Evolutionary conservation across 441 rosid genomes (phyloP), one percentile per base, ranked within the genome.

Genomic region (Pelargonium fulgidum): DNA sequence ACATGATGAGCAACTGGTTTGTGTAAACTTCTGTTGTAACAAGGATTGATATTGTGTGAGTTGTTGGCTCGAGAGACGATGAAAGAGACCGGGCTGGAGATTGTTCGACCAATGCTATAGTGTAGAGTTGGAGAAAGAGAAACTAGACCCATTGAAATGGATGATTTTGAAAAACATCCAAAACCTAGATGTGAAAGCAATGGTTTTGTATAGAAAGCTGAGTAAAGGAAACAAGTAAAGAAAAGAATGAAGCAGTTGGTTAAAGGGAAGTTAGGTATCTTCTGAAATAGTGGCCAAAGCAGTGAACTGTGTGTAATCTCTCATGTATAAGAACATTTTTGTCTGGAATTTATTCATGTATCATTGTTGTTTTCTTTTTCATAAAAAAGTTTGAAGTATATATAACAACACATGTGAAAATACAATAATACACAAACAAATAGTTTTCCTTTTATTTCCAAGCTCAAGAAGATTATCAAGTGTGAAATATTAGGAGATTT

Each of bases 111-210:
- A 58, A 17, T 58, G 62, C 10, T 7, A 41, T 64, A 22, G 68
- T 45, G n/a, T 13, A 20, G 13, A 13, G 68, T 65, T 44, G 73
- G 33, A 11, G 77, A 64, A 54, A 64, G 52, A 16, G 73, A 66
- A 71, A 71, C 14, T 22, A 74, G 20, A 45, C 75, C 64, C 85
- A 85, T 84, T 69, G 14, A 41, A n/a, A 44, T 7, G 44, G 58
- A 16, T 59, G 39, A 44, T 17, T 20, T 56, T 7, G 64, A 3
- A 65, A 26, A 12, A 47, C 24, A 8, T n/a, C 1, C 7, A 12
- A 68, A 48, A 47, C n/a, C 17, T 2, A 9, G 8, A 69, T 52
- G 33, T 58, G 36, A 33, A 17, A 58, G 59, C 44, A 16, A 1
- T 2, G 42, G 19, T 1, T 44, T 68, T 69, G 41, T 45, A 13